Percentiles rank a stretch among this genome's conserved stretches.
These are phyloP conservation scores for Picochlorum sp. DNA, from an alignment of 139 green algal species.

Conservation along the genomic window DNA sequence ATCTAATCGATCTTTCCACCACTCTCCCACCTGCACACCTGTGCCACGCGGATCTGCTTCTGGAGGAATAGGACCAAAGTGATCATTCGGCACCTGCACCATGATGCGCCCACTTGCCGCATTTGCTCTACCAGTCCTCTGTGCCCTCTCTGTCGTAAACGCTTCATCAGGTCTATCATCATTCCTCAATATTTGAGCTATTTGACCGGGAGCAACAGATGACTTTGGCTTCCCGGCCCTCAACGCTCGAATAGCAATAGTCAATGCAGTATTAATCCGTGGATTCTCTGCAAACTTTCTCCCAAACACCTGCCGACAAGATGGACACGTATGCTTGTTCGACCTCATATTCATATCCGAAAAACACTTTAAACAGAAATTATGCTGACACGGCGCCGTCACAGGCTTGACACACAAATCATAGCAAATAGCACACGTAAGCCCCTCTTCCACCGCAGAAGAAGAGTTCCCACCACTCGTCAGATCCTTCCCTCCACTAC, in stretches of 20 bases:
- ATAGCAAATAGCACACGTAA: conserved; percentile 85
- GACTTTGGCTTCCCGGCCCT: conserved; percentile 34
- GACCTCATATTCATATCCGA: conserved; percentile 43
- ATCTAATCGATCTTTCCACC: conserved; percentile 83
- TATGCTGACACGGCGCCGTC: conserved; percentile 91
- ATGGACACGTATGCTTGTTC: conserved; percentile 76
- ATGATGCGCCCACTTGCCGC: conserved; percentile 76
- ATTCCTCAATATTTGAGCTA: conserved; percentile 32
- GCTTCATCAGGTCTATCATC: conserved; percentile 76
- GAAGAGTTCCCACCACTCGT: not conserved
- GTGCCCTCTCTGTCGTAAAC: conserved; percentile 74
- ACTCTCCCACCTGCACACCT: conserved; percentile 78
- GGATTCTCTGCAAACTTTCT: conserved; percentile 62
- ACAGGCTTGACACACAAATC: conserved; percentile 78
- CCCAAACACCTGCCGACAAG: conserved; percentile 67
- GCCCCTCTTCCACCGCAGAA: conserved; percentile 14
- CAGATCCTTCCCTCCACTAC: not conserved
- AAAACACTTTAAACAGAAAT: conserved; percentile 93
- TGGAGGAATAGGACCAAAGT: conserved; percentile 90
- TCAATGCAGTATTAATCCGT: conserved; percentile 82
- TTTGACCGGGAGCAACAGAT: conserved; percentile 4
- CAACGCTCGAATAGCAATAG: conserved; percentile 55
- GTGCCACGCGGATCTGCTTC: conserved; percentile 74
- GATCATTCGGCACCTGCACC: conserved; percentile 75
- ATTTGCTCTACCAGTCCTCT: conserved; percentile 75